Conservation (phyloP, 2,329 filamentous ascomycete genomes). For the Fusarium tuaranense region DNA sequence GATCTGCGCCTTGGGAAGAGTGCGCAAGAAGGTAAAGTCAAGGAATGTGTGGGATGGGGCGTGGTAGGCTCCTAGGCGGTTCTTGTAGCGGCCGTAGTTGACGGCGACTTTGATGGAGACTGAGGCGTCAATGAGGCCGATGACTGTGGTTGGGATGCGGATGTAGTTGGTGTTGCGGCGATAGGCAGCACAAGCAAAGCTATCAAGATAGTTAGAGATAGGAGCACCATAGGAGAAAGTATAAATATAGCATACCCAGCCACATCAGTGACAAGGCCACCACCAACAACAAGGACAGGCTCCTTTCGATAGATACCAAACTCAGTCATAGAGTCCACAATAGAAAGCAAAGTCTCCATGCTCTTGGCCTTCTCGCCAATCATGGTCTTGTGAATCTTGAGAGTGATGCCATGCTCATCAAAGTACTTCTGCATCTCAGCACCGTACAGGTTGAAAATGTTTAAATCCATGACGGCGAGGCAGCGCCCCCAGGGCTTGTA, state of each 20-base stretch:
- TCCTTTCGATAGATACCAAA: slow-evolving; percentile 79
- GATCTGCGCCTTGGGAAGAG: slow-evolving; percentile 74
- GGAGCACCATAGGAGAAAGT: no score
- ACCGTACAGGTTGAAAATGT: slow-evolving; percentile 77
- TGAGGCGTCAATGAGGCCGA: slow-evolving; percentile 80
- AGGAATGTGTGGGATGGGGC: slow-evolving; percentile 79
- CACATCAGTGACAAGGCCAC: slow-evolving; percentile 79
- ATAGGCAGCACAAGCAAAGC: slow-evolving; percentile 78
- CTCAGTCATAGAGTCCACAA: slow-evolving; percentile 80
- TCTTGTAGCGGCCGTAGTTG: slow-evolving; percentile 83
- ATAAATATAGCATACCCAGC: slow-evolving; percentile 68
- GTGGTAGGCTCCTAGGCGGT: slow-evolving; percentile 79
- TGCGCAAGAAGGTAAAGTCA: slow-evolving; percentile 78
- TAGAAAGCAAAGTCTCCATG: slow-evolving; percentile 75
- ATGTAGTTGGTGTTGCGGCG: slow-evolving; percentile 80
- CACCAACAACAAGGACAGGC: slow-evolving; percentile 74
- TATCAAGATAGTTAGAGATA: slow-evolving; percentile 42
- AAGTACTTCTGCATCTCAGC: slow-evolving; percentile 75
- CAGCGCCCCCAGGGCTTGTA: slow-evolving; percentile 75
- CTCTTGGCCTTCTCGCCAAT: slow-evolving; percentile 82
- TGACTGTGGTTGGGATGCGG: slow-evolving; percentile 79
- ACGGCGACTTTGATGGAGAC: slow-evolving; percentile 84
- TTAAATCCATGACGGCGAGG: slow-evolving; percentile 77
- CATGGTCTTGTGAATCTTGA: slow-evolving; percentile 78
- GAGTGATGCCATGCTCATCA: slow-evolving; percentile 69